These are phyloP conservation scores for Candida tropicalis DNA, from an alignment of 1,139 yeast species.

Conservation along the genomic window DNA sequence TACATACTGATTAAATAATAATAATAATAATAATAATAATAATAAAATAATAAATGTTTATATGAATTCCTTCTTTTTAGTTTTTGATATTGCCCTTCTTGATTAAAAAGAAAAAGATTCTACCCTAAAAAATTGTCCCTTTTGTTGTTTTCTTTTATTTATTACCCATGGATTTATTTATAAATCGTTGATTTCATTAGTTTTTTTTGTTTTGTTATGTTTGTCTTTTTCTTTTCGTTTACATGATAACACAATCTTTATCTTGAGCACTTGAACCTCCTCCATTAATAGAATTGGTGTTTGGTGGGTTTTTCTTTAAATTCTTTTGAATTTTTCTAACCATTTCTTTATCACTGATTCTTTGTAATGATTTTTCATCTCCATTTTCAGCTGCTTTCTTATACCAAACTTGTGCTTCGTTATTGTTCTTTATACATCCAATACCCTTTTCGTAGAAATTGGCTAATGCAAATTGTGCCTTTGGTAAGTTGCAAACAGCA, in stretches of 20 bases:
- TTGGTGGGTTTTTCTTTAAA: slow-evolving; percentile 26
- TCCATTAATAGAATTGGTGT: slow-evolving; percentile 8
- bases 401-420: slow-evolving; percentile 75
- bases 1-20: slow-evolving; percentile 2
- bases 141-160: not conserved
- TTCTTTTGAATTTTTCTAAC: slow-evolving; percentile 34
- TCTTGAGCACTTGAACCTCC: slow-evolving; percentile 31
- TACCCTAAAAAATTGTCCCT: no score
- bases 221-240: slow-evolving; percentile 6
- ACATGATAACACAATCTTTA: slow-evolving; percentile 50
- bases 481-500: slow-evolving; percentile 70
- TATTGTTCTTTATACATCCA: slow-evolving; percentile 67
- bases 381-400: slow-evolving; percentile 73
- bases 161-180: not conserved
- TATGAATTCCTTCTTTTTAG: not conserved
- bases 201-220: not conserved
- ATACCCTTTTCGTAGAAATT: slow-evolving; percentile 86
- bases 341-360: slow-evolving; percentile 37
- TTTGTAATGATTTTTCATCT: slow-evolving; percentile 60
- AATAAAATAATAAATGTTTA: not conserved
- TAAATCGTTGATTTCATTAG: not conserved
- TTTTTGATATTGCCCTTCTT: no score
- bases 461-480: slow-evolving; percentile 87
- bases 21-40: slow-evolving; percentile 1
- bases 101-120: no score